phyloP scores from a whole-genome alignment of 2,329 filamentous ascomycete species.

The Helotiales sp. region DNA sequence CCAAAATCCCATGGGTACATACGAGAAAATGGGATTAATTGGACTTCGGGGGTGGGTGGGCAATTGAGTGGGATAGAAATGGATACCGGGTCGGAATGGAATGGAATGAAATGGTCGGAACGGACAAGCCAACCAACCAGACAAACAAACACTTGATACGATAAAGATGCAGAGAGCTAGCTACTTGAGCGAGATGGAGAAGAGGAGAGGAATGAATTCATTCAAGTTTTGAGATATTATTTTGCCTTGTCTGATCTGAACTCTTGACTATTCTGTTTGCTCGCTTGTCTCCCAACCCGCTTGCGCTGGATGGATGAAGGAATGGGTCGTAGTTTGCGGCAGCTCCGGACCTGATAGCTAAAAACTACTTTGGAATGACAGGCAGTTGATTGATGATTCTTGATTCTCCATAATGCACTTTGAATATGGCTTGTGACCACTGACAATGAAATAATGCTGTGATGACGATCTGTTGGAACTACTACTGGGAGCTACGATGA shows the following conservation, averaged over 20 bases:
- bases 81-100: conserved; percentile 4
- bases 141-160: conserved; percentile 4
- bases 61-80: conserved; percentile 2
- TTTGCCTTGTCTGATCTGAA: conserved; percentile 3
- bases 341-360: not conserved
- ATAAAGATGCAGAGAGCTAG: not conserved
- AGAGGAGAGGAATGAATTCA: not conserved
- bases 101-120: not conserved
- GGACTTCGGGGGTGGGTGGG: not conserved
- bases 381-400: conserved; percentile 1
- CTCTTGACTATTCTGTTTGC: not conserved
- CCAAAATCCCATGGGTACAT: conserved; percentile 16
- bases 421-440: not conserved
- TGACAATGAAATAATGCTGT: too few species aligned
- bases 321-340: not conserved
- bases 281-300: not conserved
- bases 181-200: not conserved
- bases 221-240: not conserved
- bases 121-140: not conserved
- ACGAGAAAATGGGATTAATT: conserved; percentile 16
- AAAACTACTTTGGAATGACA: conserved; percentile 9
- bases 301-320: not conserved
- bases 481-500: too few species aligned
- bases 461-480: not conserved
- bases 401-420: not conserved